Evolutionary conservation across 139 green algal species (phyloP).

Genomic region (Ettlia oleoabundans): DNA sequence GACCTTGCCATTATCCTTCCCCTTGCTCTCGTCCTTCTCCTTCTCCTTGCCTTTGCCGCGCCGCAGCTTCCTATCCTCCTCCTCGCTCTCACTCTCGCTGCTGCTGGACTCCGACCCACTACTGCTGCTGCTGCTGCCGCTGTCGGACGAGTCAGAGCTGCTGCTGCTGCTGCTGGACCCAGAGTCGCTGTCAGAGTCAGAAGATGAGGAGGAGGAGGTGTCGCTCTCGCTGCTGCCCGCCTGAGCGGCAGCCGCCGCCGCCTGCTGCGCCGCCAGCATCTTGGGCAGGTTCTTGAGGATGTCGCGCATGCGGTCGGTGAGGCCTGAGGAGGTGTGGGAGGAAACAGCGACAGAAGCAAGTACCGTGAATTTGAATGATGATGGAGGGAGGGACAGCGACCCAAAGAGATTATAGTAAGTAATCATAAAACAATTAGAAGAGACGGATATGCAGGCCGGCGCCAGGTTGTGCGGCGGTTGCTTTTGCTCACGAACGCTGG

Average conservation of each 20-base stretch:
- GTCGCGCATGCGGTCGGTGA: slow-evolving; percentile 94
- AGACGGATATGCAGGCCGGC: too few relatives aligned
- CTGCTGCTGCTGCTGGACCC: not conserved
- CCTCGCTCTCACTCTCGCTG: slow-evolving; percentile 20
- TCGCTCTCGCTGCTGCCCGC: not conserved
- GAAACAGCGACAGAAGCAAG: not conserved
- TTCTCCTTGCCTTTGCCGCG: not conserved
- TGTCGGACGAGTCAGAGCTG: not conserved
- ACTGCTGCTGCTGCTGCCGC: slow-evolving; percentile 30
- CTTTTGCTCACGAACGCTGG: too few relatives aligned
- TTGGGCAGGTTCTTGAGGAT: slow-evolving; percentile 68
- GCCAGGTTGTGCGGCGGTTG: too few relatives aligned
- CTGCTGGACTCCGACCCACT: slow-evolving; percentile 1
- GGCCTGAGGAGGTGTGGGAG: too few relatives aligned
- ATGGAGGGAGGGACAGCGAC: too few relatives aligned
- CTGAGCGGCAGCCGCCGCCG: slow-evolving; percentile 26
- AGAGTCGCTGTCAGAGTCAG: slow-evolving; percentile 3
- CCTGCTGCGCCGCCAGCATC: slow-evolving; percentile 48
- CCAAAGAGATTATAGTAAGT: too few relatives aligned
- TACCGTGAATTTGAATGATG: too few relatives aligned
- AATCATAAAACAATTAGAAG: too few relatives aligned
- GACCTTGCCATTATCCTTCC: not conserved
- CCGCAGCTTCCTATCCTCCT: slow-evolving; percentile 9
- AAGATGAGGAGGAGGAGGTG: slow-evolving; percentile 27
- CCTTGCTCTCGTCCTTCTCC: not conserved